These are phyloP conservation scores for Pichia terricola DNA, from an alignment of 1,139 yeast species.

Conservation along the genomic window DNA sequence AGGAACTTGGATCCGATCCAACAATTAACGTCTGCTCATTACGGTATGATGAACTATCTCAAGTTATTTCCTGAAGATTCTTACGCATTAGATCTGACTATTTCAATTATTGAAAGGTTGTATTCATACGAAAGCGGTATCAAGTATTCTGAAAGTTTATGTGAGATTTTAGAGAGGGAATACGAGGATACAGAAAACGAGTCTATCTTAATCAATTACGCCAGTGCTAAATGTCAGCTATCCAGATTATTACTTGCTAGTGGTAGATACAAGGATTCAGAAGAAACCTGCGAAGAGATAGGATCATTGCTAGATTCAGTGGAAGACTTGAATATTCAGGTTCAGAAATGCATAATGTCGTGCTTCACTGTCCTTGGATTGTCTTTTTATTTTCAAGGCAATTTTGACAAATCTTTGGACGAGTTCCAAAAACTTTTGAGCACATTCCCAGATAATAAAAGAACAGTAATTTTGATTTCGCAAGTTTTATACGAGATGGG, in stretches of 20 bases:
- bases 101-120: slow-evolving; percentile 61
- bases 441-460: slow-evolving; percentile 42
- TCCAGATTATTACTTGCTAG: slow-evolving; percentile 63
- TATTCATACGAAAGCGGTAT: slow-evolving; percentile 48
- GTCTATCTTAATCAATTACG: slow-evolving; percentile 38
- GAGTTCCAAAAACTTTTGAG: slow-evolving; percentile 57
- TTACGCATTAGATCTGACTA: slow-evolving; percentile 51
- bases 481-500: slow-evolving; percentile 73
- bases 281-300: slow-evolving; percentile 52
- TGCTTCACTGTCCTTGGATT: slow-evolving; percentile 64
- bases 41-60: slow-evolving; percentile 66
- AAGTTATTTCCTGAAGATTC: slow-evolving; percentile 56
- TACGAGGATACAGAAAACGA: slow-evolving; percentile 40
- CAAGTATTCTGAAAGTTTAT: slow-evolving; percentile 37
- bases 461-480: slow-evolving; percentile 63
- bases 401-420: slow-evolving; percentile 55
- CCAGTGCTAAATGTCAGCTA: slow-evolving; percentile 53
- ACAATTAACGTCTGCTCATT: slow-evolving; percentile 56
- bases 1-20: slow-evolving; percentile 51
- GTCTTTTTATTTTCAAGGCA: slow-evolving; percentile 49
- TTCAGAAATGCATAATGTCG: slow-evolving; percentile 37
- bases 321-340: slow-evolving; percentile 28
- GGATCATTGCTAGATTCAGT: slow-evolving; percentile 39
- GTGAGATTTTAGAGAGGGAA: slow-evolving; percentile 41
- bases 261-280: slow-evolving; percentile 44